Conservation (phyloP, 345 rosid genomes). For the Populus tremula region DNA sequence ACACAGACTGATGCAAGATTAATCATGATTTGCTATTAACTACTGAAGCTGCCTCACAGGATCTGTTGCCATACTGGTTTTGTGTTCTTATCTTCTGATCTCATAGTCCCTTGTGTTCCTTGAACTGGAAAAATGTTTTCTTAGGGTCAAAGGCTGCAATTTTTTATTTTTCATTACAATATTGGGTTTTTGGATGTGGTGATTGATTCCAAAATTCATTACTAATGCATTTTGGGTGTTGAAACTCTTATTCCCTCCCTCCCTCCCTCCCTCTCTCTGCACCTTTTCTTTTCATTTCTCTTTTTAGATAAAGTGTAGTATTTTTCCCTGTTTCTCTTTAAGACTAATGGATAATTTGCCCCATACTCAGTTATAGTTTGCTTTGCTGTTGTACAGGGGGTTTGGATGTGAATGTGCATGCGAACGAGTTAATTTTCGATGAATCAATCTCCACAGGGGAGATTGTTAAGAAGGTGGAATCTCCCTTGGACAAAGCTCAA, state of each 20-base stretch:
- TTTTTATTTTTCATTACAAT: too few relatives aligned
- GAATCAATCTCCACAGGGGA: constrained; percentile 79
- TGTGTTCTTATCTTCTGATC: background rate
- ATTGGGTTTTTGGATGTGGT: background rate
- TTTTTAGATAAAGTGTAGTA: background rate
- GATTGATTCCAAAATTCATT: background rate
- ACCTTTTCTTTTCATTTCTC: background rate
- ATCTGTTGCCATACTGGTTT: background rate
- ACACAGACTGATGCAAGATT: background rate
- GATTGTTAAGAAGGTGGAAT: constrained; percentile 59
- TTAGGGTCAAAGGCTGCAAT: background rate
- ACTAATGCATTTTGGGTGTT: background rate
- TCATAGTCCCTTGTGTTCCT: background rate
- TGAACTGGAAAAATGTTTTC: background rate
- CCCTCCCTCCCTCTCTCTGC: background rate
- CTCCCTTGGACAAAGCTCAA: constrained; percentile 72
- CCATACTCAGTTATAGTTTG: background rate
- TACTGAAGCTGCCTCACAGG: background rate
- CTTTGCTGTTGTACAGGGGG: constrained; percentile 42
- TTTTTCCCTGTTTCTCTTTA: background rate
- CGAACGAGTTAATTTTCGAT: constrained; percentile 71
- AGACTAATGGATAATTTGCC: background rate
- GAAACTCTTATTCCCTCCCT: background rate
- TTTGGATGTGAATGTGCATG: constrained; percentile 55
- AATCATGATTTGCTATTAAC: background rate